Evolutionary conservation across 2,329 filamentous ascomycete genomes (phyloP).

Genomic region (Zasmidium citrigriseum): DNA sequence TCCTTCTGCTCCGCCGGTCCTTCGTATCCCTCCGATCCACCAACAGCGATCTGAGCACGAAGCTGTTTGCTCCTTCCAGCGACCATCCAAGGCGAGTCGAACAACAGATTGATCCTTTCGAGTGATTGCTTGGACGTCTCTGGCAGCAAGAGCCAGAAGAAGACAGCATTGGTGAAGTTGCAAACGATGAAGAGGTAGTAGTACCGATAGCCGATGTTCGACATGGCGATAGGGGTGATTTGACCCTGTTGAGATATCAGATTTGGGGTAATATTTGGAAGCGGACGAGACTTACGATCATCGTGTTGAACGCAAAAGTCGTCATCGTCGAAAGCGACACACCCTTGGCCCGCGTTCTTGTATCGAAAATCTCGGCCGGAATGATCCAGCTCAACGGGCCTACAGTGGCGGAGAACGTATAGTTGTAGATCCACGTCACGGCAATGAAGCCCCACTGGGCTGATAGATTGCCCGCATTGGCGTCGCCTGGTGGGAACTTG

Average conservation of each 20-base stretch:
- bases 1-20: too few species aligned
- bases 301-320: slow-evolving; percentile 34
- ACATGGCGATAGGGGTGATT: slow-evolving; percentile 29
- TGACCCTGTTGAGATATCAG: slow-evolving; percentile 10
- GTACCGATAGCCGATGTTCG: slow-evolving; percentile 27
- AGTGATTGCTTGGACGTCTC: slow-evolving; percentile 63
- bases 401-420: slow-evolving; percentile 24
- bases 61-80: too few species aligned
- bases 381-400: slow-evolving; percentile 31
- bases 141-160: slow-evolving; percentile 65
- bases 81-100: too few species aligned
- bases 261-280: background rate
- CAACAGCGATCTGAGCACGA: too few species aligned
- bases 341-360: slow-evolving; percentile 26
- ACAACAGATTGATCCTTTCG: slow-evolving; percentile 22
- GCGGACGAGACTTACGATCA: slow-evolving; percentile 20
- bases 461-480: slow-evolving; percentile 11
- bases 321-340: slow-evolving; percentile 27
- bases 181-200: slow-evolving; percentile 32
- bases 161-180: slow-evolving; percentile 30
- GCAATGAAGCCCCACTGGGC: slow-evolving; percentile 30
- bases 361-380: slow-evolving; percentile 33
- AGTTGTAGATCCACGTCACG: slow-evolving; percentile 31
- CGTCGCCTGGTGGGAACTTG: slow-evolving; percentile 16
- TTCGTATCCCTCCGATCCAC: too few species aligned